Evolutionary conservation across 2,329 filamentous ascomycete genomes (phyloP).

Genomic region (Aurifilum marmelostoma): DNA sequence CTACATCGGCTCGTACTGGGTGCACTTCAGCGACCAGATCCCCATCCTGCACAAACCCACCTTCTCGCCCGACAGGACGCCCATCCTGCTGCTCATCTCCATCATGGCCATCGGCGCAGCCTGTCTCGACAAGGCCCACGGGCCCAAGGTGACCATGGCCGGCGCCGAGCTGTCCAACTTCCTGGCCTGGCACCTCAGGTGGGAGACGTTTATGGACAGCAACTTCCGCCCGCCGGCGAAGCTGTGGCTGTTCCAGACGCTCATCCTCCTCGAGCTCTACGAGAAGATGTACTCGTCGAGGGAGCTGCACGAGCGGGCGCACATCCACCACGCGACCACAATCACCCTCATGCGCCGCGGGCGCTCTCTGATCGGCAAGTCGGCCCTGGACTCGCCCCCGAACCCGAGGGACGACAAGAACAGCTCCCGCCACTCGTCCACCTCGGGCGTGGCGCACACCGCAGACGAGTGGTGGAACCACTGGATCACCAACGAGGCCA

Average conservation of each 20-base stretch:
- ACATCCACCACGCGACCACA: slow-evolving; percentile 95
- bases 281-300: slow-evolving; percentile 98
- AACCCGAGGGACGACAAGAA: slow-evolving; percentile 66
- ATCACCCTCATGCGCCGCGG: slow-evolving; percentile 94
- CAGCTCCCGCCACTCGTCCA: slow-evolving; percentile 63
- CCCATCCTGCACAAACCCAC: slow-evolving; percentile 95
- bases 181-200: slow-evolving; percentile 88
- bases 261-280: slow-evolving; percentile 87
- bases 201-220: slow-evolving; percentile 91
- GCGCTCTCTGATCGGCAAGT: slow-evolving; percentile 85
- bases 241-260: slow-evolving; percentile 92
- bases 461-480: slow-evolving; percentile 92
- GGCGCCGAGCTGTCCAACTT: slow-evolving; percentile 89
- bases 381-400: slow-evolving; percentile 81
- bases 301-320: slow-evolving; percentile 87
- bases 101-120: slow-evolving; percentile 94
- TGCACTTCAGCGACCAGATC: slow-evolving; percentile 90
- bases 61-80: slow-evolving; percentile 85
- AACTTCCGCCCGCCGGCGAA: slow-evolving; percentile 92
- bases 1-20: slow-evolving; percentile 93
- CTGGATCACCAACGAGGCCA: slow-evolving; percentile 95
- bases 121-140: slow-evolving; percentile 82
- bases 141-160: slow-evolving; percentile 70
- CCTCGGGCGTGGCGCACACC: slow-evolving; percentile 66
- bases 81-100: slow-evolving; percentile 79